A percentile compares a stretch with the other conserved stretches of the same genome.
Evolutionary conservation across 306 rosid genomes (phyloP).

Genomic region (Trifolium pratense): DNA sequence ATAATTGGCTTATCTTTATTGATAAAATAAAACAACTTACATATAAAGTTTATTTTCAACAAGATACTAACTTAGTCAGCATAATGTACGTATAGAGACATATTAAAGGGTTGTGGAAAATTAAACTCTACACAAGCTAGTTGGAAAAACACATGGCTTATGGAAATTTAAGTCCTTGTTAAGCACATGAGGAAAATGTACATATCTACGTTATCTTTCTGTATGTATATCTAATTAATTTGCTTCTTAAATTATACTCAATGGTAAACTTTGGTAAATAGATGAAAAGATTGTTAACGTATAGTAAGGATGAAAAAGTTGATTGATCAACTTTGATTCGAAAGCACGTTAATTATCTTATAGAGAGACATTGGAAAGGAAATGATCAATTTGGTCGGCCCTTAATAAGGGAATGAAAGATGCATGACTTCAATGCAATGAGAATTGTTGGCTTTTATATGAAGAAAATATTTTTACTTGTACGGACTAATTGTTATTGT

Average conservation of each 20-base stretch:
- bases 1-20: conserved; percentile 32
- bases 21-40: conserved; percentile 40
- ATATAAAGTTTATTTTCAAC: conserved; percentile 4
- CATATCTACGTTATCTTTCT: conserved; percentile 35
- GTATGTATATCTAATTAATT: not conserved
- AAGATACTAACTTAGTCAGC: conserved; percentile 15
- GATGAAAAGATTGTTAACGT: conserved; percentile 24
- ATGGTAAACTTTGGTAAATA: conserved; percentile 32
- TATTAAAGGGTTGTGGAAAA: conserved; percentile 37
- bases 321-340: conserved; percentile 29
- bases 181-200: conserved; percentile 49
- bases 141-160: conserved; percentile 53
- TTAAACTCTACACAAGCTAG: conserved; percentile 44
- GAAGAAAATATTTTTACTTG: conserved; percentile 16
- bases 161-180: conserved; percentile 35
- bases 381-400: conserved; percentile 12
- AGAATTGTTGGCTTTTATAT: not conserved
- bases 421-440: not conserved
- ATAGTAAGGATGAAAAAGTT: conserved; percentile 17
- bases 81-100: conserved; percentile 21
- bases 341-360: conserved; percentile 44
- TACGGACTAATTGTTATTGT: conserved; percentile 6
- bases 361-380: not conserved
- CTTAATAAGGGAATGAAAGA: not conserved
- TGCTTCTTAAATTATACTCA: conserved; percentile 49